Conservation (phyloP, 1,284 basidiomycete genomes). For the Moesziomyces sp. region DNA sequence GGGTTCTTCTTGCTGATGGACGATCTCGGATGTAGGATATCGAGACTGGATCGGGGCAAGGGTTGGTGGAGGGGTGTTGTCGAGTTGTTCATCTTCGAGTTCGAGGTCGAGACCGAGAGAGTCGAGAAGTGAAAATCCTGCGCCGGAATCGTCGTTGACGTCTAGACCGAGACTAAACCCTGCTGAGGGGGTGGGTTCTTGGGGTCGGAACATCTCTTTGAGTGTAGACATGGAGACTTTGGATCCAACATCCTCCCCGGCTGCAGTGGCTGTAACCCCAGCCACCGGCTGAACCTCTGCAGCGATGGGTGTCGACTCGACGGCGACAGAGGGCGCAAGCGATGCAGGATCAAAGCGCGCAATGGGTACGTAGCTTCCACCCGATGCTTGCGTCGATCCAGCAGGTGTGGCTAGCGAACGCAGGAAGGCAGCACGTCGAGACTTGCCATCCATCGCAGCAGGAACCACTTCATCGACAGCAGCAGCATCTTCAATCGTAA, state of each 20-base stretch:
- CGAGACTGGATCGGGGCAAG: neutral
- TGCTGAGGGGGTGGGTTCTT: slow-evolving; percentile 31
- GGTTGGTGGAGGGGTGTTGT: slow-evolving; percentile 6
- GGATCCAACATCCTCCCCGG: slow-evolving; percentile 3
- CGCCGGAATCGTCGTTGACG: slow-evolving; percentile 7
- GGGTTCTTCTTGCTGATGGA: slow-evolving; percentile 1
- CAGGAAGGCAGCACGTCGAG: slow-evolving; percentile 29
- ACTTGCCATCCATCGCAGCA: slow-evolving; percentile 19
- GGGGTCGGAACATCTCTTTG: slow-evolving; percentile 64
- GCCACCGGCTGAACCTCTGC: neutral
- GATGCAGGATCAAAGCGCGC: slow-evolving; percentile 46
- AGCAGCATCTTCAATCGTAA: neutral
- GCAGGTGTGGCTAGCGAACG: slow-evolving; percentile 10
- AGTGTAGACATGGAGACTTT: slow-evolving; percentile 48
- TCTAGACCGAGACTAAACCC: slow-evolving; percentile 27
- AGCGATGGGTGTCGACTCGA: neutral
- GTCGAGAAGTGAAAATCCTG: slow-evolving; percentile 57
- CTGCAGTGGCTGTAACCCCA: neutral
- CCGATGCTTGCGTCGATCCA: neutral
- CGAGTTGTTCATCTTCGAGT: slow-evolving; percentile 33
- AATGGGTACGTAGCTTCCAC: slow-evolving; percentile 21
- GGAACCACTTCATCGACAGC: neutral
- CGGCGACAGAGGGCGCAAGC: neutral
- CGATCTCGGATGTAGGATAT: slow-evolving; percentile 1
- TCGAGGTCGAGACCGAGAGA: slow-evolving; percentile 53